Base-by-base conservation (phyloP, 805 yeast species). In the Jamesozyma spencerorum region DNA sequence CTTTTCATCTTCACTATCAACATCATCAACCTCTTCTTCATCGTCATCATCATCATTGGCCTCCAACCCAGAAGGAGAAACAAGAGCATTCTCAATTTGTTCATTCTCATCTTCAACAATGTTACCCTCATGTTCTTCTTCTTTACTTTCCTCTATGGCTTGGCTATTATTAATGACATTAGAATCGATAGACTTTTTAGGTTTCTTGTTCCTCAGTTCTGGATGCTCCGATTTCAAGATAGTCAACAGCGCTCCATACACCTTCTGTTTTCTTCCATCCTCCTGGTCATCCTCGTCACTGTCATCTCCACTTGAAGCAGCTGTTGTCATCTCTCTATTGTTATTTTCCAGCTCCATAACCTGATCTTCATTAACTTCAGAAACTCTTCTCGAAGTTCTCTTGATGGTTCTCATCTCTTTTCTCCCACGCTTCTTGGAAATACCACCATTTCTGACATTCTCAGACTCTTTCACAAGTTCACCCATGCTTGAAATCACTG, bases 221-320 rank as follows among this genome's bases (percentile, higher is more conserved):
- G 60, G 55, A 46, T 69, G 72, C 38, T 73, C 78, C 8, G 74
- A 59, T 33, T 66, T 70, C 45, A 82, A 65, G 37, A 83, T 66
- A 1, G 85, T 75, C 53, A 83, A 57, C 37, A 83, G 63, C 1
- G 90, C 88, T 48, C 73, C 71, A 58, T 83, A 82, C 0, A 82
- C 83, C 51, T 68, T 65, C 3, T 71, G 68, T 26, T 60, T 53
- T 48, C 41, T 38, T 38, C 49, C 58, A 13, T 53, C 53, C 5
- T 54, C 59, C 24, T 49, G 57, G 2, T 30, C 28, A 11, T 24
- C 47, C 20, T 44, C 54, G 10, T 46, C 53, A 4, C 30, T 46
- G 4, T 42, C 43, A 14, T 41, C 45, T 13, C 15, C 18, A 18
- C 13, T 15, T 5, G n/a, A 5, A 14, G 13, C 19, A 14, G 6